Conservation (phyloP, 2,329 filamentous ascomycete genomes). For the Apiospora aurea region DNA sequence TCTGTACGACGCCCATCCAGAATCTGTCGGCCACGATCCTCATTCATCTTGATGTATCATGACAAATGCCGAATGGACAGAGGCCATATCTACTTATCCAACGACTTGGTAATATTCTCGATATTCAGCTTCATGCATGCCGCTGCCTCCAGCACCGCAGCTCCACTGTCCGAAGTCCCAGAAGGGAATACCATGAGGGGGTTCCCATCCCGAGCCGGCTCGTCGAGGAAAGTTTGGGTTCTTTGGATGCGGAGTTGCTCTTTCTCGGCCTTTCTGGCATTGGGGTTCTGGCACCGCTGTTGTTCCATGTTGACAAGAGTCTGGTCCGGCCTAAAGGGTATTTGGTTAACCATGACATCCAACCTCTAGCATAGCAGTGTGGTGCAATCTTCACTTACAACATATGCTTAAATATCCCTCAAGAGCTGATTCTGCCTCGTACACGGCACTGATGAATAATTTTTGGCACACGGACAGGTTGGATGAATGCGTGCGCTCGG, state of each 20-base stretch:
- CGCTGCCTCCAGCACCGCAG: background rate
- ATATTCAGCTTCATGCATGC: background rate
- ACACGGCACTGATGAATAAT: background rate
- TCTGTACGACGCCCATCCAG: background rate
- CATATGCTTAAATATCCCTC: background rate
- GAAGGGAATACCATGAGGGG: background rate
- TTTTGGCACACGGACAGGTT: background rate
- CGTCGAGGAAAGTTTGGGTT: background rate
- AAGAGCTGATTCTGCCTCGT: background rate
- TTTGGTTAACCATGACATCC: background rate
- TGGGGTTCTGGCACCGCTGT: background rate
- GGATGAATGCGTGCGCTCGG: too few relatives aligned
- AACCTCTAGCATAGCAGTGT: background rate
- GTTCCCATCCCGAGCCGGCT: background rate
- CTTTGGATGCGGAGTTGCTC: background rate
- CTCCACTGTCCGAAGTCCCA: background rate
- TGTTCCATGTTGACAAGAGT: background rate
- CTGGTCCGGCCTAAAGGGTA: background rate
- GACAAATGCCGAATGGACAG: background rate
- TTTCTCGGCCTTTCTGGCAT: background rate
- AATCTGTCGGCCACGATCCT: background rate
- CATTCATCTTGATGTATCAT: too few relatives aligned
- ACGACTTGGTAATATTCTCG: background rate
- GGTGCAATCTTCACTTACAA: background rate
- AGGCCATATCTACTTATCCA: too few relatives aligned